A percentile compares a stretch with the other conserved stretches of the same genome.
phyloP scores from a whole-genome alignment of 306 rosid genomes.

The Malus orientalis region DNA sequence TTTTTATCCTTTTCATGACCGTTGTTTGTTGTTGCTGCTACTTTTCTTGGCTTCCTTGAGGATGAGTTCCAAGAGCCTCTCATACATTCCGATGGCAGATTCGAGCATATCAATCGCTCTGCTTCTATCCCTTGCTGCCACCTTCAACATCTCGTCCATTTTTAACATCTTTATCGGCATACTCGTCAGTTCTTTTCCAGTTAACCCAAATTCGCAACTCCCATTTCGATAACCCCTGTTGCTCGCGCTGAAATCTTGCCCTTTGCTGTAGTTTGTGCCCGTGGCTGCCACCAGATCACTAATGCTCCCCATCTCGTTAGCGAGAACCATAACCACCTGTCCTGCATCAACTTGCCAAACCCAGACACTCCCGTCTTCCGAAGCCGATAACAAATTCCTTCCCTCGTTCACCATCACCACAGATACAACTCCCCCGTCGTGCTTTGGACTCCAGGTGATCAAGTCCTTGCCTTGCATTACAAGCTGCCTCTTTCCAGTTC shows the following conservation, averaged over 20 bases:
- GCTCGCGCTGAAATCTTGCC: neutral
- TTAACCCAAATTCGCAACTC: neutral
- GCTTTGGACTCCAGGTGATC: slow-evolving; percentile 27
- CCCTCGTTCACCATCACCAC: slow-evolving; percentile 40
- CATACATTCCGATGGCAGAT: slow-evolving; percentile 51
- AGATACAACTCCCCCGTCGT: slow-evolving; percentile 33
- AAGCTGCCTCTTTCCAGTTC: neutral
- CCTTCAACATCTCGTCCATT: slow-evolving; percentile 19
- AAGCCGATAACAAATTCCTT: slow-evolving; percentile 47
- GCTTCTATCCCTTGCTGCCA: slow-evolving; percentile 29
- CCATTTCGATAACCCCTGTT: neutral
- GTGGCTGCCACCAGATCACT: slow-evolving; percentile 47
- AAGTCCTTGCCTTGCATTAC: slow-evolving; percentile 3
- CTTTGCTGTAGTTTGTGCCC: slow-evolving; percentile 4
- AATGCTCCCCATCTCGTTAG: slow-evolving; percentile 21
- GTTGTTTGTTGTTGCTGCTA: neutral
- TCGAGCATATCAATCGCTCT: slow-evolving; percentile 57
- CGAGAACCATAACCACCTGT: slow-evolving; percentile 33
- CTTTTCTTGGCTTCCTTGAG: slow-evolving; percentile 46
- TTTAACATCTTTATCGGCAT: slow-evolving; percentile 21
- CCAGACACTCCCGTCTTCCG: slow-evolving; percentile 67
- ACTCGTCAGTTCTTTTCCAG: slow-evolving; percentile 19
- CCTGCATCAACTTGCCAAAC: slow-evolving; percentile 40
- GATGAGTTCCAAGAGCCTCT: slow-evolving; percentile 60
- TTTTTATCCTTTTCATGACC: neutral